Evolutionary conservation across 306 rosid genomes (phyloP).

Genomic region (Oemleria cerasiformis): DNA sequence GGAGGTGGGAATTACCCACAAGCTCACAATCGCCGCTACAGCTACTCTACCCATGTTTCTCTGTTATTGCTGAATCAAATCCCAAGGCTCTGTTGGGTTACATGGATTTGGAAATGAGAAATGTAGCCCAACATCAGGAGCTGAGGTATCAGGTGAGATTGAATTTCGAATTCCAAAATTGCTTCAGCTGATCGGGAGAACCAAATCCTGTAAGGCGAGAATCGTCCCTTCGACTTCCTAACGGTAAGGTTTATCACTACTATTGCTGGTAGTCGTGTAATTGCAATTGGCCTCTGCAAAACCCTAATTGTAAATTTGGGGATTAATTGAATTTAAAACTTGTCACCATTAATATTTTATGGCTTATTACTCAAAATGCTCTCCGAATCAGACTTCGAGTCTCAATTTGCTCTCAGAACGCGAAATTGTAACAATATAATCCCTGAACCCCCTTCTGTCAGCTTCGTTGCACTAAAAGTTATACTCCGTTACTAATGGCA

Average conservation of each 20-base stretch:
- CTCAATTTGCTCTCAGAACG: no score
- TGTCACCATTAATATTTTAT: no score
- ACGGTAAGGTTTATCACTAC: not conserved
- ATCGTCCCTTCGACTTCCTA: not conserved
- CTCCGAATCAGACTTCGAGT: no score
- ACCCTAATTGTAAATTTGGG: not conserved
- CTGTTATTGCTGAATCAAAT: conserved; percentile 5
- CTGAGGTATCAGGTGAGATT: not conserved
- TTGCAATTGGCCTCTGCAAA: not conserved
- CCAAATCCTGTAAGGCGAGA: not conserved
- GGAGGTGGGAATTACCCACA: conserved; percentile 72
- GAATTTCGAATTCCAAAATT: not conserved
- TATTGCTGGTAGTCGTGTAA: not conserved
- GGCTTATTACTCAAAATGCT: no score
- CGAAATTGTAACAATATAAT: no score
- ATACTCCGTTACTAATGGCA: no score
- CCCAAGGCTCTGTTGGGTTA: not conserved
- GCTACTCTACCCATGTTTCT: conserved; percentile 59
- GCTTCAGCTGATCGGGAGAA: not conserved
- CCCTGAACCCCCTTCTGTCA: no score
- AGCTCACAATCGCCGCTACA: conserved; percentile 67
- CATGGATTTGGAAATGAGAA: not conserved
- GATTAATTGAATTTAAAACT: not conserved
- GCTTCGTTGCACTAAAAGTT: no score
- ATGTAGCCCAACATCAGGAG: not conserved